Percentiles rank a stretch among this genome's conserved stretches.
Evolutionary conservation across 2,329 filamentous ascomycete species (phyloP).

Genomic region (Epichloe festucae): DNA sequence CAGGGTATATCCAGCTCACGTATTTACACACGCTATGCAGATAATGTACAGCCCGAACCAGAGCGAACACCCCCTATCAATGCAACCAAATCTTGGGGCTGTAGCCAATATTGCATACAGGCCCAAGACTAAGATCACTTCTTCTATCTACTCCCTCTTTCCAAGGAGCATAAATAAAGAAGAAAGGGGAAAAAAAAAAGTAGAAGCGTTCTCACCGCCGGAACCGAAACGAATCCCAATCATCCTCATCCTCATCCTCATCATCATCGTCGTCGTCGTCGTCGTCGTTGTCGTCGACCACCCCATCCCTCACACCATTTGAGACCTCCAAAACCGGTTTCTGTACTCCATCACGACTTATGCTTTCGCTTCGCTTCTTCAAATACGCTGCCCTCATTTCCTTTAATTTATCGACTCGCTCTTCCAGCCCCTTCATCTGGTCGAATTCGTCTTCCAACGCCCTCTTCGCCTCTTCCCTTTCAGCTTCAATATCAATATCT

Average conservation of each 20-base stretch:
- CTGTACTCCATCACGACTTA: slow-evolving; percentile 15
- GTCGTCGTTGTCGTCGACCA: slow-evolving; percentile 22
- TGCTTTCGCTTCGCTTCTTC: slow-evolving; percentile 23
- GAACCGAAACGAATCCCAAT: slow-evolving; percentile 49
- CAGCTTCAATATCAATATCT: slow-evolving; percentile 47
- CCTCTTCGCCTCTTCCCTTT: slow-evolving; percentile 62
- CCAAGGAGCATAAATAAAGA: too few species aligned
- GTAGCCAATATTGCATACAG: too few species aligned
- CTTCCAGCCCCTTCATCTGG: slow-evolving; percentile 69
- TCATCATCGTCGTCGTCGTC: slow-evolving; percentile 32
- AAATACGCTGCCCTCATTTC: slow-evolving; percentile 57
- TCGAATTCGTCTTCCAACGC: slow-evolving; percentile 68
- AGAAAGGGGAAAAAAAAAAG: background rate
- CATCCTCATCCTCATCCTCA: slow-evolving; percentile 36
- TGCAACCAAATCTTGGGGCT: too few species aligned
- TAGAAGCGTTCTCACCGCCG: slow-evolving; percentile 4
- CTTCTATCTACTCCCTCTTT: too few species aligned
- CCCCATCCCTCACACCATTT: background rate
- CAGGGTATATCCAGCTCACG: background rate
- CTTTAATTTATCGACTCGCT: slow-evolving; percentile 53
- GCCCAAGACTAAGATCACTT: too few species aligned
- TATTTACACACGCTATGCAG: background rate
- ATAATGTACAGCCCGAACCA: background rate
- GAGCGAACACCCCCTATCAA: background rate
- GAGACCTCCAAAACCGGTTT: slow-evolving; percentile 12